These are phyloP conservation scores for Pisolithus microcarpus DNA, from an alignment of 768 basidiomycete species.

Conservation along the genomic window DNA sequence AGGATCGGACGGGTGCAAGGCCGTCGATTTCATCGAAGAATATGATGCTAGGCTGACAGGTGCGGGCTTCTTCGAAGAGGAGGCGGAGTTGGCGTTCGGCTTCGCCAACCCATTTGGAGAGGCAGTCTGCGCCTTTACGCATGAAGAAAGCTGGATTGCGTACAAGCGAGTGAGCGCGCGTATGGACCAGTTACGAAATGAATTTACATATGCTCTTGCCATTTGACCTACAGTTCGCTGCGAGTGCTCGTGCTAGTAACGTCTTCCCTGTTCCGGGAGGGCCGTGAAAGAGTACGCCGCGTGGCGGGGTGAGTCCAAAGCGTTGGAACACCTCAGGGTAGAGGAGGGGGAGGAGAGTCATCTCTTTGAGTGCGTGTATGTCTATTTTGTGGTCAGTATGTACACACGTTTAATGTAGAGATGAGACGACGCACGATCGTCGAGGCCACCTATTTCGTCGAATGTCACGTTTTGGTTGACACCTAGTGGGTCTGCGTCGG, in stretches of 20 bases:
- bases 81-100: constrained; percentile 93
- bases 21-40: constrained; percentile 99
- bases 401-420: background rate
- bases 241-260: constrained; percentile 85
- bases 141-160: constrained; percentile 83
- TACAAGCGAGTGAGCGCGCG: background rate
- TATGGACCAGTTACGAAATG: background rate
- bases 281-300: constrained; percentile 95
- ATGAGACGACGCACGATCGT: constrained; percentile 59
- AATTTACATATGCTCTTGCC: constrained; percentile 81
- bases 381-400: constrained; percentile 39
- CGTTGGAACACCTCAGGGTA: constrained; percentile 97
- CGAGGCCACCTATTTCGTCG: constrained; percentile 92
- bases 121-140: constrained; percentile 97
- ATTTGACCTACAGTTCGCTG: constrained; percentile 82
- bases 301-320: constrained; percentile 89
- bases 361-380: constrained; percentile 94
- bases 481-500: constrained; percentile 93
- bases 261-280: constrained; percentile 99
- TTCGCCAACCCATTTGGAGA: constrained; percentile 99
- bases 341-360: constrained; percentile 91
- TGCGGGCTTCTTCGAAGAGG: constrained; percentile 91
- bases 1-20: constrained; percentile 94
- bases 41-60: constrained; percentile 92
- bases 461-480: constrained; percentile 92